Percentiles rank a stretch among this genome's conserved stretches.
Evolutionary conservation across 2,329 filamentous ascomycete genomes (phyloP).

Genomic region (Knufia petricola): DNA sequence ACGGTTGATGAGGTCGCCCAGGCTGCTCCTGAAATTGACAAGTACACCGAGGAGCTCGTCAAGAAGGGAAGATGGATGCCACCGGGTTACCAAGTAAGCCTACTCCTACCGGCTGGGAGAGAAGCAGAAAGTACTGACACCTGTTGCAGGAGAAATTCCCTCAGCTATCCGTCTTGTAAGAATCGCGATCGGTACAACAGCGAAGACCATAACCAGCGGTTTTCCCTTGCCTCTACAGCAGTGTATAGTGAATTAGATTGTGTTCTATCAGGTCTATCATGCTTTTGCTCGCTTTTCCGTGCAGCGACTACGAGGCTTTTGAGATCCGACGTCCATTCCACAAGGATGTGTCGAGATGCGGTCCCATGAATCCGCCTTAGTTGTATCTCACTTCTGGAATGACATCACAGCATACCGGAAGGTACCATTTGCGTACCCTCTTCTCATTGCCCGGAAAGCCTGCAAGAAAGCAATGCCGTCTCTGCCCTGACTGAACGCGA

Average conservation of each 20-base stretch:
- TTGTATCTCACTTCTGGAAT: constrained; percentile 39
- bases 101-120: background rate
- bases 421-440: constrained; percentile 49
- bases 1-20: constrained; percentile 95
- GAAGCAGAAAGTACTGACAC: constrained; percentile 13
- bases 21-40: constrained; percentile 91
- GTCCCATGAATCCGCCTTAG: too few species aligned
- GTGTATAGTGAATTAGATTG: constrained; percentile 23
- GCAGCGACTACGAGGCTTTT: background rate
- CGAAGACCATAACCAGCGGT: background rate
- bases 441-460: constrained; percentile 52
- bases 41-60: constrained; percentile 89
- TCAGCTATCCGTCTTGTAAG: constrained; percentile 84
- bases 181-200: constrained; percentile 2
- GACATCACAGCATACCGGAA: constrained; percentile 52
- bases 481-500: constrained; percentile 50
- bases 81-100: constrained; percentile 91
- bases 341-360: too few species aligned
- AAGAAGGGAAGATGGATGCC: constrained; percentile 97
- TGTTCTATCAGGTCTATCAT: constrained; percentile 4
- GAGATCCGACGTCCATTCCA: too few species aligned
- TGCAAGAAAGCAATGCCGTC: constrained; percentile 53
- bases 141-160: constrained; percentile 83
- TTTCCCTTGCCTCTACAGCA: constrained; percentile 9
- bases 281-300: background rate